Base-by-base conservation (phyloP, 345 rosid genomes). In the Salix suchowensis region DNA sequence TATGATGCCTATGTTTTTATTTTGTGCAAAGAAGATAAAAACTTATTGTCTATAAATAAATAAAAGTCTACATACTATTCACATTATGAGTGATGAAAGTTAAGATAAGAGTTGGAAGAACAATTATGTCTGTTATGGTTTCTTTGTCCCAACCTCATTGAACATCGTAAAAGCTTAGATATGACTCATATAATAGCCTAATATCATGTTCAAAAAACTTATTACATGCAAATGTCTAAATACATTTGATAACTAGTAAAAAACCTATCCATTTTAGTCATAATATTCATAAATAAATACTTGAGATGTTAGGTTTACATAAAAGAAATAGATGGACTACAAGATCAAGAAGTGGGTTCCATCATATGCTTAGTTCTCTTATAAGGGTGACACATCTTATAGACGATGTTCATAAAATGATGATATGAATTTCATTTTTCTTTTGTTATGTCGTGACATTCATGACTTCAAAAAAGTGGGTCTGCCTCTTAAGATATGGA, bases 1-100 rank as follows among this genome's bases (percentile, higher is more conserved):
- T 82, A 46, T 76, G 81, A 70, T 28, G 87, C 81, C 84, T 85
- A 6, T 84, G 82, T 71, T 85, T 83, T 18, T 96, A 78, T 77
- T 84, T 87, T 19, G 87, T 89, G 82, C 99, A 34, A 96, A 85
- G 84, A 87, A 28, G 86, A 87, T 46, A 80, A 81, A 52, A 96
- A 87, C 85, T 88, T 89, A 69, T 88, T 87, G 69, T 83, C 92
- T 92, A 88, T 50, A 62, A 39, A 71, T 60, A 65, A 48, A 9
- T 24, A 32, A 44, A 76, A 15, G 40, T 50, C 39, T 15, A 42
- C n/a, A 62, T 34, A 8, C 34, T 69, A 61, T 16, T 15, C 65
- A 70, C 19, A n/a, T 39, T 23, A 24, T 50, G 69, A 50, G 15
- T 19, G 42, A 58, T 11, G 21, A 37, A 71, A 39, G 28, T n/a